These are phyloP conservation scores for Phytophthora cactorum DNA, from an alignment of 352 stramenopile genomes.

Conservation along the genomic window DNA sequence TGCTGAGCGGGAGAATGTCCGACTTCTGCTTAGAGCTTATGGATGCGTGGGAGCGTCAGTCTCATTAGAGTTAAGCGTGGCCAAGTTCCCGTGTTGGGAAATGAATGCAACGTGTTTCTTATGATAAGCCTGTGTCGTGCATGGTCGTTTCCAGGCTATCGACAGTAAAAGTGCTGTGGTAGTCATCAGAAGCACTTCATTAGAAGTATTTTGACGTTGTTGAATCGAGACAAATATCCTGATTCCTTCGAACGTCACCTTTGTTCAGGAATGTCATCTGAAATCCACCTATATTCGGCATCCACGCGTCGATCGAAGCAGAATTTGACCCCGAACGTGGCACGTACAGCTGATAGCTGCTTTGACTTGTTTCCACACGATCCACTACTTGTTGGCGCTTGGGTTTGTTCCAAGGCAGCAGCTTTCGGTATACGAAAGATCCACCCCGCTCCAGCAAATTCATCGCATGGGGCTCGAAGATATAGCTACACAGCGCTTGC, in stretches of 20 bases:
- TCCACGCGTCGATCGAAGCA: slow-evolving; percentile 42
- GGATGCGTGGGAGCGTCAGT: slow-evolving; percentile 35
- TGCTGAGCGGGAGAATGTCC: slow-evolving; percentile 59
- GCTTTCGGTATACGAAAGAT: slow-evolving; percentile 28
- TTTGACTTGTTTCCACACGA: slow-evolving; percentile 26
- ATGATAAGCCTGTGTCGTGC: neutral
- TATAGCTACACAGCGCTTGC: slow-evolving; percentile 40
- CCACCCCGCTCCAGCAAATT: slow-evolving; percentile 39
- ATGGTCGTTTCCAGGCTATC: too few relatives aligned
- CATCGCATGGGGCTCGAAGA: slow-evolving; percentile 46
- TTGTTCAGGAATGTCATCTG: slow-evolving; percentile 23
- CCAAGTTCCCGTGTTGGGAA: neutral
- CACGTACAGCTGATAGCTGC: slow-evolving; percentile 36
- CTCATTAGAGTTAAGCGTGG: slow-evolving; percentile 30
- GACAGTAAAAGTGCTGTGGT: too few relatives aligned
- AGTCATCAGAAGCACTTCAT: too few relatives aligned
- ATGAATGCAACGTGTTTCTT: neutral
- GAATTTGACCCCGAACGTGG: slow-evolving; percentile 26
- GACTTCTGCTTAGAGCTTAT: slow-evolving; percentile 65
- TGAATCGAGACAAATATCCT: too few relatives aligned
- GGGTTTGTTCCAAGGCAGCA: slow-evolving; percentile 14
- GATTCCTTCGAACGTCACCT: too few relatives aligned
- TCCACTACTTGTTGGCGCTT: slow-evolving; percentile 39
- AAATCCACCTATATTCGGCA: slow-evolving; percentile 39
- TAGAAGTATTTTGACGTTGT: too few relatives aligned